These are phyloP conservation scores for Malania oleifera DNA, from an alignment of 164 flowering plant genomes.

Conservation along the genomic window DNA sequence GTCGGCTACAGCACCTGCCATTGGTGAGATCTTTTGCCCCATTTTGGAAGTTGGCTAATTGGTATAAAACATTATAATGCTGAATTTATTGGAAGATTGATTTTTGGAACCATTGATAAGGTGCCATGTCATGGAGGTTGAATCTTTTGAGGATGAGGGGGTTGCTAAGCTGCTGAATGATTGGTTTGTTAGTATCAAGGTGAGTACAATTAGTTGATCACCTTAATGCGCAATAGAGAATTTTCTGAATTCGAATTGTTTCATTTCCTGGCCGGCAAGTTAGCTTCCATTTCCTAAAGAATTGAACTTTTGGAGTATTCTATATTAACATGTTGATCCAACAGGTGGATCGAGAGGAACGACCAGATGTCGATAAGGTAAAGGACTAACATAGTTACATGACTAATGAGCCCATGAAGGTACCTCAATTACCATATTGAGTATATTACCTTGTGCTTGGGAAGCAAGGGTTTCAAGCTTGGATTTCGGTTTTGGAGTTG, in stretches of 20 bases:
- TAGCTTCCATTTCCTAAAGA: not conserved
- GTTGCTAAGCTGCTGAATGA: constrained; percentile 82
- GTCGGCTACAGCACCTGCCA: constrained; percentile 99
- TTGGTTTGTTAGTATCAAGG: constrained; percentile 96
- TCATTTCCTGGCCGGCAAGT: not conserved
- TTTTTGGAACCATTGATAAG: constrained; percentile 26
- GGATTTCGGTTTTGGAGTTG: too few relatives aligned
- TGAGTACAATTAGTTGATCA: constrained; percentile 13
- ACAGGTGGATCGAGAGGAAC: constrained; percentile 97
- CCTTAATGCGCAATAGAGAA: not conserved
- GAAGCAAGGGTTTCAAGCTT: too few relatives aligned
- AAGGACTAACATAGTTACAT: not conserved
- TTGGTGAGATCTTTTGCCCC: constrained; percentile 50
- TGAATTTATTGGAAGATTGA: not conserved
- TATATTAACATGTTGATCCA: constrained; percentile 10
- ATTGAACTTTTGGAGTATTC: not conserved
- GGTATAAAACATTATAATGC: not conserved
- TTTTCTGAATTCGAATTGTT: not conserved
- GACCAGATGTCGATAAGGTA: constrained; percentile 99
- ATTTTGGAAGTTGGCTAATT: not conserved
- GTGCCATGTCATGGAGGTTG: constrained; percentile 99
- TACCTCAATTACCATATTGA: not conserved
- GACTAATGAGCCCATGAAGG: not conserved
- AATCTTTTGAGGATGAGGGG: constrained; percentile 85
- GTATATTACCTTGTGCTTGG: too few relatives aligned